Evolutionary conservation across 2,329 filamentous ascomycete species (phyloP).

Genomic region (Pyrenochaeta sp.): DNA sequence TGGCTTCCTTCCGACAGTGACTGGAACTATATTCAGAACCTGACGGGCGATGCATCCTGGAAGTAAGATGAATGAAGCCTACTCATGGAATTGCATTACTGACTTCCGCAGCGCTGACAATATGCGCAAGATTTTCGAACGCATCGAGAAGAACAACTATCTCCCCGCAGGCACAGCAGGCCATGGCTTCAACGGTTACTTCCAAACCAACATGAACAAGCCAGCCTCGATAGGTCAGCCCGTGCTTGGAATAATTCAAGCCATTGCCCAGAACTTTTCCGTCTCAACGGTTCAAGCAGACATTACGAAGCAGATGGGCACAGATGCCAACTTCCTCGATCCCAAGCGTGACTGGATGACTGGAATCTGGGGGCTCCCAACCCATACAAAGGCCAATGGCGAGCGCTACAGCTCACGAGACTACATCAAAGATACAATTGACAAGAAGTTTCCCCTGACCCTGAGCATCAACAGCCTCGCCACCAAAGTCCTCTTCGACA

Average conservation of each 20-base stretch:
- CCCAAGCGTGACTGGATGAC: conserved; percentile 55
- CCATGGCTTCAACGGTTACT: conserved; percentile 66
- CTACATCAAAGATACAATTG: conserved; percentile 56
- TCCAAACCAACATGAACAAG: conserved; percentile 59
- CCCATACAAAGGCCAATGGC: conserved; percentile 58
- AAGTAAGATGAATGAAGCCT: conserved; percentile 15
- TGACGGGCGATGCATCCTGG: conserved; percentile 69
- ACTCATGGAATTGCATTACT: not conserved
- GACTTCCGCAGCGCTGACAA: conserved; percentile 26
- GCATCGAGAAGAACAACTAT: conserved; percentile 63
- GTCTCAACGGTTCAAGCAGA: conserved; percentile 61
- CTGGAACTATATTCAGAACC: conserved; percentile 63
- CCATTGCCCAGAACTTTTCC: conserved; percentile 32
- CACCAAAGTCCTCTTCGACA: conserved; percentile 69
- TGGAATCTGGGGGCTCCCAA: conserved; percentile 64
- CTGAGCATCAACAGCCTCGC: conserved; percentile 66
- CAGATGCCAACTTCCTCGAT: conserved; percentile 60
- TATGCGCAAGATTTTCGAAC: conserved; percentile 64
- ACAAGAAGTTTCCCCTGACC: conserved; percentile 61
- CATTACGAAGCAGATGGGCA: conserved; percentile 49
- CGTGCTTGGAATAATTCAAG: conserved; percentile 41
- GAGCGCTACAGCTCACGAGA: conserved; percentile 63
- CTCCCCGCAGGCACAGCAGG: conserved; percentile 52
- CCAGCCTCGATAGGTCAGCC: conserved; percentile 56
- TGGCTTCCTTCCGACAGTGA: conserved; percentile 63